Percentiles rank a stretch among this genome's conserved stretches.
Conservation (phyloP, 2,329 filamentous ascomycete genomes). For the Ceratocystis variospora region DNA sequence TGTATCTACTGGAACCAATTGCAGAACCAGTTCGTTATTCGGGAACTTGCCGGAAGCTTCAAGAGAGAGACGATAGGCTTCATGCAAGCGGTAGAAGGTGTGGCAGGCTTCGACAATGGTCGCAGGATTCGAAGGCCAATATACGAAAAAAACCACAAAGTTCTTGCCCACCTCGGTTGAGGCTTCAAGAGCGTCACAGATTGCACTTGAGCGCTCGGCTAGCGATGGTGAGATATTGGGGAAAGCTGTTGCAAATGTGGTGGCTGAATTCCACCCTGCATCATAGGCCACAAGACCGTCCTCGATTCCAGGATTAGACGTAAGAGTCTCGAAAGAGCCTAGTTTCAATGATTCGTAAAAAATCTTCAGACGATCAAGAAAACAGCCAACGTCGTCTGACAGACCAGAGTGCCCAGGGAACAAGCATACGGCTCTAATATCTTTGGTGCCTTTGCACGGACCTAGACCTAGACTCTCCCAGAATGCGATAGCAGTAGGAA, state of each 20-base stretch:
- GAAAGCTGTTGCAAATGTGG: not conserved
- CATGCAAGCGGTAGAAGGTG: conserved; percentile 59
- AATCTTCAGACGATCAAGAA: conserved; percentile 53
- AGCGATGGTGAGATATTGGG: conserved; percentile 26
- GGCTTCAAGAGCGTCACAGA: conserved; percentile 28
- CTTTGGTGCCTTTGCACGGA: conserved; percentile 56
- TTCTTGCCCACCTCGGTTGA: conserved; percentile 38
- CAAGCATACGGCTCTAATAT: conserved; percentile 56
- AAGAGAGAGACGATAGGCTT: conserved; percentile 29
- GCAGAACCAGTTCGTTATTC: conserved; percentile 33
- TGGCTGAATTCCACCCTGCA: conserved; percentile 1
- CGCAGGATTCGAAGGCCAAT: conserved; percentile 47
- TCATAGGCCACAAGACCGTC: conserved; percentile 32
- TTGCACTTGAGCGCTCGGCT: conserved; percentile 31
- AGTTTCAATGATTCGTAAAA: conserved; percentile 63
- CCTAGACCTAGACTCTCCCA: conserved; percentile 70
- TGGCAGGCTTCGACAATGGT: conserved; percentile 57
- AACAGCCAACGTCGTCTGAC: conserved; percentile 44
- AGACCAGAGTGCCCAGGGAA: conserved; percentile 54
- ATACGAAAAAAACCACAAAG: conserved; percentile 64
- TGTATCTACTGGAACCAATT: conserved; percentile 57
- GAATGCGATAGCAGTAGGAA: conserved; percentile 61
- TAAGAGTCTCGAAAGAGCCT: conserved; percentile 46
- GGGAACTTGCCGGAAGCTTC: not conserved
- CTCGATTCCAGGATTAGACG: conserved; percentile 31